Evolutionary conservation across 352 stramenopile species (phyloP).

Genomic region (Elongisporangium undulatum): DNA sequence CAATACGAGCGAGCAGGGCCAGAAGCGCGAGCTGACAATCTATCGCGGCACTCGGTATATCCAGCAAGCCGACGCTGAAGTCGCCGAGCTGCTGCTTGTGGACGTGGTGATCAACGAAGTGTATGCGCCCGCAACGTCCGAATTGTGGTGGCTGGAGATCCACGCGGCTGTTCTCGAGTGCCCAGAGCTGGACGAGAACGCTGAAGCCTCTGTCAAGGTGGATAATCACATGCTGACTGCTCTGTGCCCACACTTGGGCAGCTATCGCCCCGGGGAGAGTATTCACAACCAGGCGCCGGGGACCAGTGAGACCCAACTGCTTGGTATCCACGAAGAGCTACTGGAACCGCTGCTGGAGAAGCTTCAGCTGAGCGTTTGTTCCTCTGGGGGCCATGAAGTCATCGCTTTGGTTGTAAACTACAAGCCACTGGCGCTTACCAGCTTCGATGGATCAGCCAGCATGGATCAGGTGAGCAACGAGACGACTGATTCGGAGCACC

Average conservation of each 20-base stretch:
- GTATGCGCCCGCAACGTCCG: constrained; percentile 33
- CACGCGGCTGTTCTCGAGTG: constrained; percentile 21
- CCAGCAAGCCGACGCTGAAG: background rate
- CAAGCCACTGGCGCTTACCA: constrained; percentile 1
- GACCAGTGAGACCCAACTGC: constrained; percentile 22
- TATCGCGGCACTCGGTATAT: constrained; percentile 51
- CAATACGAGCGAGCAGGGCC: constrained; percentile 13
- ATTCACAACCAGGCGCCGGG: constrained; percentile 2
- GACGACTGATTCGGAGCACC: background rate
- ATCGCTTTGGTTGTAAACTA: background rate
- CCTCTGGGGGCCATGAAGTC: background rate
- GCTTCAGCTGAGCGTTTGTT: constrained; percentile 13
- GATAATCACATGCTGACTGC: constrained; percentile 31
- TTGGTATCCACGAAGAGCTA: constrained; percentile 50
- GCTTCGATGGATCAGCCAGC: background rate
- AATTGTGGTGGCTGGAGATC: constrained; percentile 69
- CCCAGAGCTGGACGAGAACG: background rate
- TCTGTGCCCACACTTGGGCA: constrained; percentile 32
- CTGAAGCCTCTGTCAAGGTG: constrained; percentile 11
- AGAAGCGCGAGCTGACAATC: constrained; percentile 26
- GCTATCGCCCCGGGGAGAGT: constrained; percentile 49
- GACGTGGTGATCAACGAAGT: constrained; percentile 59
- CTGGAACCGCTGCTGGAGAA: constrained; percentile 37
- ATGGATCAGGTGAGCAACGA: background rate
- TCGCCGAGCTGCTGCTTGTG: constrained; percentile 8